These are phyloP conservation scores for Mycena alexandri DNA, from an alignment of 768 basidiomycete species.

Conservation along the genomic window DNA sequence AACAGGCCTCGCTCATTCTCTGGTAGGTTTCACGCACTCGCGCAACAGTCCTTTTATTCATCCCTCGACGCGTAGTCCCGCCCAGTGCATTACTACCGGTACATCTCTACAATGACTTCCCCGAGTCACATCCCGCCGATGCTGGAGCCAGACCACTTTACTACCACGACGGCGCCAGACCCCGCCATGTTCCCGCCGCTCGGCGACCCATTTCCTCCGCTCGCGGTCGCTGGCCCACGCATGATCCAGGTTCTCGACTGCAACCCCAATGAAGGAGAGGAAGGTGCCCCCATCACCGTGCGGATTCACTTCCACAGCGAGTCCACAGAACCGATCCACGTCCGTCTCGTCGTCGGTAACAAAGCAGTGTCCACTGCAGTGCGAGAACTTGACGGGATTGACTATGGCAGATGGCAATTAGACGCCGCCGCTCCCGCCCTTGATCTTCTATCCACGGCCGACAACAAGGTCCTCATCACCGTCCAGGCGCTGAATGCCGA, in stretches of 20 bases:
- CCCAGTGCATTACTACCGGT: constrained; percentile 3
- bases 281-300: constrained; percentile 74
- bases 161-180: constrained; percentile 7
- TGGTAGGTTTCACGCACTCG: constrained; percentile 1
- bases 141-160: constrained; percentile 4
- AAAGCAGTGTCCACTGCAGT: constrained; percentile 79
- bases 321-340: constrained; percentile 65
- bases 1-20: constrained; percentile 3
- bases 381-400: constrained; percentile 59
- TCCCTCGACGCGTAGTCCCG: neutral
- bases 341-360: constrained; percentile 81
- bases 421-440: constrained; percentile 72
- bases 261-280: constrained; percentile 72
- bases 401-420: constrained; percentile 73
- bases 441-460: constrained; percentile 53
- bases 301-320: constrained; percentile 70
- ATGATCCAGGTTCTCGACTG: constrained; percentile 77
- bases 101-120: constrained; percentile 14
- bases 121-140: constrained; percentile 15
- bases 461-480: constrained; percentile 63
- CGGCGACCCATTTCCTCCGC: constrained; percentile 34
- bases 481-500: constrained; percentile 73
- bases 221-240: constrained; percentile 61
- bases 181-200: constrained; percentile 10
- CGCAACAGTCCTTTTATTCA: neutral